Conservation (phyloP, 768 basidiomycete genomes). For the Neoboletus subvelutipes region DNA sequence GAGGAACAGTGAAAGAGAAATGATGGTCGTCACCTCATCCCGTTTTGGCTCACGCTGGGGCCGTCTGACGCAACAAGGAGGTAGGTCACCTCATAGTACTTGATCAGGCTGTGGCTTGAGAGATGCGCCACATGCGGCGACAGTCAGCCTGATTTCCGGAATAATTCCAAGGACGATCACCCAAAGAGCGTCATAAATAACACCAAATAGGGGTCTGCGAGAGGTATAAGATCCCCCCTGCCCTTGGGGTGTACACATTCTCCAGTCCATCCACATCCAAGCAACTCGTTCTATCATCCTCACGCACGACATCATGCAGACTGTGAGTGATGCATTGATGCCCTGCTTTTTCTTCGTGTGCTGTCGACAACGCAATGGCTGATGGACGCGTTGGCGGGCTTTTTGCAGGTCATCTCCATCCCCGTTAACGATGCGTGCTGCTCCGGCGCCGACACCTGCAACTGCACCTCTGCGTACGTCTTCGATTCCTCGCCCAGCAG, state of each 20-base stretch:
- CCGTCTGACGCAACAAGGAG: not conserved
- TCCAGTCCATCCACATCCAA: not conserved
- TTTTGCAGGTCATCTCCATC: constrained; percentile 5
- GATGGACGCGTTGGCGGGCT: not conserved
- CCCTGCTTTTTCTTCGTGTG: too few relatives aligned
- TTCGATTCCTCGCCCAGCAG: not conserved
- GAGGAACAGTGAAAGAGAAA: too few relatives aligned
- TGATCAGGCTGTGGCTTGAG: not conserved
- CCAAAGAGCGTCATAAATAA: not conserved
- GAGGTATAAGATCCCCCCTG: not conserved
- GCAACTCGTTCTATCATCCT: not conserved
- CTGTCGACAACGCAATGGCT: not conserved
- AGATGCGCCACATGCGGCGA: not conserved
- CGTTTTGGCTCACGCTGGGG: not conserved
- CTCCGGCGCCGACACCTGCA: constrained; percentile 3
- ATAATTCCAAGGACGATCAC: not conserved
- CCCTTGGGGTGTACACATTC: too few relatives aligned
- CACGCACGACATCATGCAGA: constrained; percentile 10
- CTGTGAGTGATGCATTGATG: constrained; percentile 4
- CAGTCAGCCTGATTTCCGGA: too few relatives aligned
- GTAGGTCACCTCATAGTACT: not conserved
- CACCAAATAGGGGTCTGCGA: not conserved
- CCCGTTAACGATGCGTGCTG: constrained; percentile 25
- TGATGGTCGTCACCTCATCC: not conserved
- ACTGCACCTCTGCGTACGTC: constrained; percentile 12